phyloP scores from a whole-genome alignment of 164 flowering plant species.

The Tinospora cordifolia region DNA sequence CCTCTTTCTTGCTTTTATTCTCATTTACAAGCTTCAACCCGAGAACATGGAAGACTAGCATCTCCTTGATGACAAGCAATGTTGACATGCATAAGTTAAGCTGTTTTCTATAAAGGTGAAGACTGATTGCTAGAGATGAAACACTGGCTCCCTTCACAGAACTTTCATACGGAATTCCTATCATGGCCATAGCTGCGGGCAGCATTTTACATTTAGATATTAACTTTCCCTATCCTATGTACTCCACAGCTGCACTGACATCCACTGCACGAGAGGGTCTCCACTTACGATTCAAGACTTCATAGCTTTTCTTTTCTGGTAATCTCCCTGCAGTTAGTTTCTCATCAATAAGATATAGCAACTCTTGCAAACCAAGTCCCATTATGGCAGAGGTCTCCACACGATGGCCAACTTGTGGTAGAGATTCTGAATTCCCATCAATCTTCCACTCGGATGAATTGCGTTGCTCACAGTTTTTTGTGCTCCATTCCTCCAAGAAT shows the following conservation, averaged over 20 bases:
- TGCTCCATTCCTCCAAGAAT: conserved; percentile 25
- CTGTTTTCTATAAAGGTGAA: too few relatives aligned
- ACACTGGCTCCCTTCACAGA: too few relatives aligned
- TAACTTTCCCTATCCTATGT: neutral
- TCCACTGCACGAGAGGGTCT: conserved; percentile 43
- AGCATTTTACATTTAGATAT: neutral
- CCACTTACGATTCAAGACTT: conserved; percentile 53
- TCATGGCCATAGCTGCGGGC: neutral
- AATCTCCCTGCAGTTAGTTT: conserved; percentile 34
- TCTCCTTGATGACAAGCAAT: neutral
- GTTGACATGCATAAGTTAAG: too few relatives aligned
- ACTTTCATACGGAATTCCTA: too few relatives aligned
- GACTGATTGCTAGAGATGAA: too few relatives aligned
- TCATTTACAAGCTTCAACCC: neutral
- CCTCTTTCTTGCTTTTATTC: neutral
- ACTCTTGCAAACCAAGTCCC: conserved; percentile 82
- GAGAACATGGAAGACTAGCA: neutral
- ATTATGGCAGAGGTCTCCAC: conserved; percentile 65
- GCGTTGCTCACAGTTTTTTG: conserved; percentile 11
- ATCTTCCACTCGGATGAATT: neutral
- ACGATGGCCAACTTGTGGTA: conserved; percentile 29
- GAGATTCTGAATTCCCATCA: conserved; percentile 20
- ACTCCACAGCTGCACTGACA: neutral
- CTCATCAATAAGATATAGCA: conserved; percentile 62
- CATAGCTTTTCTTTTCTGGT: conserved; percentile 24